These are phyloP conservation scores for Coemansia sp. DNA, from an alignment of 192 early-diverging fungal species.

Conservation along the genomic window DNA sequence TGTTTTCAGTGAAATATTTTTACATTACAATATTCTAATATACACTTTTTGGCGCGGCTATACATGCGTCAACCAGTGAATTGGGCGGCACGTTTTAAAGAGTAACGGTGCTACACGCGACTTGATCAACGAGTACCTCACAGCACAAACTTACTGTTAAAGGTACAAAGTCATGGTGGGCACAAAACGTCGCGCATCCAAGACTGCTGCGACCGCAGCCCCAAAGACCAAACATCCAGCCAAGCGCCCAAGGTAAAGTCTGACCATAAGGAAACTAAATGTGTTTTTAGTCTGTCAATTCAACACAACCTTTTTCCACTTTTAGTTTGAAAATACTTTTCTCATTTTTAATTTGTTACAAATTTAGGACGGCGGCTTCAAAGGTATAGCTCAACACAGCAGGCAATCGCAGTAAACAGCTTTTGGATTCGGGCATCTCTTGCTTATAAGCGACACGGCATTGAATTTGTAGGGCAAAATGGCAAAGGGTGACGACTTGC, in stretches of 20 bases:
- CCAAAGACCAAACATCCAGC: background rate
- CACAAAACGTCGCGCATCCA: conserved; percentile 3
- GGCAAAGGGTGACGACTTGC: conserved; percentile 8
- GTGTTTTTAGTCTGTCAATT: background rate
- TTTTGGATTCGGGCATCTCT: background rate
- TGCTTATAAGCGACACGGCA: background rate
- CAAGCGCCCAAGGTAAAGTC: conserved; percentile 4
- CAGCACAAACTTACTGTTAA: background rate
- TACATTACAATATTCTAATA: background rate
- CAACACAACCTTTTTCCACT: background rate
- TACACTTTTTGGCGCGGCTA: background rate
- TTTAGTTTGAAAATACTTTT: background rate
- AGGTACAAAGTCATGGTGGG: background rate
- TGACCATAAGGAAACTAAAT: background rate
- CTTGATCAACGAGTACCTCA: background rate
- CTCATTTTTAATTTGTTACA: background rate
- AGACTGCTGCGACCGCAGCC: background rate
- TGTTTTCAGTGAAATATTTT: background rate
- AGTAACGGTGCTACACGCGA: background rate
- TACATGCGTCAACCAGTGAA: background rate
- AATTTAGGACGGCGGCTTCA: conserved; percentile 1
- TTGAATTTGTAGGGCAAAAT: conserved; percentile 17
- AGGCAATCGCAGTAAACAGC: background rate
- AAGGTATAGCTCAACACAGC: background rate
- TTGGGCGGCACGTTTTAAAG: background rate